These are phyloP conservation scores for Rubia balearica DNA, from an alignment of 305 asterid genomes.

Conservation along the genomic window DNA sequence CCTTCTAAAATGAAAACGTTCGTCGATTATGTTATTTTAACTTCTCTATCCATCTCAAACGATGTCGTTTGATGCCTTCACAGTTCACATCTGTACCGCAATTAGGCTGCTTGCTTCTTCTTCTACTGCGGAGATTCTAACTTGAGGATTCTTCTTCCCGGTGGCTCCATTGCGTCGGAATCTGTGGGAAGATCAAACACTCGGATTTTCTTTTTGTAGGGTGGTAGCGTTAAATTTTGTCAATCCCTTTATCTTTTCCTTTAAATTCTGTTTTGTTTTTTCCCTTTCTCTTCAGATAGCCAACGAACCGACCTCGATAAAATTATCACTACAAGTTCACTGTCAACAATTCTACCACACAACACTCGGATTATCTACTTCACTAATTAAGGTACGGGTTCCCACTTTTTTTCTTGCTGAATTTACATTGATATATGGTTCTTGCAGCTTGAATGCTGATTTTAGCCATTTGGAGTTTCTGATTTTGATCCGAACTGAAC, in stretches of 20 bases:
- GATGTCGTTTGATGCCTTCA: no score
- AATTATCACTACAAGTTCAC: constrained; percentile 12
- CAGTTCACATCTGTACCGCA: no score
- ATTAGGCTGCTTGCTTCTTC: no score
- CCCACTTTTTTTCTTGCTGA: neutral
- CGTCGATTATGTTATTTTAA: no score
- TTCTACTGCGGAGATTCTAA: no score
- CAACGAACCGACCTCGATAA: constrained; percentile 15
- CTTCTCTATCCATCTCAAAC: no score
- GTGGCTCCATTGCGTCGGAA: no score
- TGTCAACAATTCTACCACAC: constrained; percentile 10
- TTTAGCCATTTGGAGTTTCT: constrained; percentile 19
- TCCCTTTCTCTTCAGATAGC: constrained; percentile 24
- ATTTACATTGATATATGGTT: constrained; percentile 15
- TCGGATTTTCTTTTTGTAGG: no score
- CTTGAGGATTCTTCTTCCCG: no score
- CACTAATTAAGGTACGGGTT: constrained; percentile 26
- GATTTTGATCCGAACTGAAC: constrained; percentile 15
- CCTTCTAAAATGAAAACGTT: no score
- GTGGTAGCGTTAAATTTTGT: no score
- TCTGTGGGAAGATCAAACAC: no score
- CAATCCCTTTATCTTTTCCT: neutral
- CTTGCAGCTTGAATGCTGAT: constrained; percentile 9
- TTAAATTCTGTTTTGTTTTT: neutral
- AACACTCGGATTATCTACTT: constrained; percentile 9